These are phyloP conservation scores for Glonium stellatum DNA, from an alignment of 495 filamentous ascomycete genomes.

Conservation along the genomic window DNA sequence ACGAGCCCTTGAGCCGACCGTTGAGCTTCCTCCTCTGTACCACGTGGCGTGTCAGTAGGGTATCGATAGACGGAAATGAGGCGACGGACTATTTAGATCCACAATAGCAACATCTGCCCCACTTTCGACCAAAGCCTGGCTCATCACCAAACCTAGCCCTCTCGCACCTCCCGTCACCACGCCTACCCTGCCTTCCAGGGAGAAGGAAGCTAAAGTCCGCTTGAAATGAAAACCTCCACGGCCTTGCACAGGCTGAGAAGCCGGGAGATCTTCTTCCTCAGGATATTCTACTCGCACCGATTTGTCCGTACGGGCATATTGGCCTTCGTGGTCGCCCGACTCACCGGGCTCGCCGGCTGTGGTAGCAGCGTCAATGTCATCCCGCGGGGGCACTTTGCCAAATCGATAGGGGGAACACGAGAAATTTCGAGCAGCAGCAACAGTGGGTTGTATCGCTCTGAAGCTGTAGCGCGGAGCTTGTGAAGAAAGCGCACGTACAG, in stretches of 20 bases:
- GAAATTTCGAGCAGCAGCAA: slow-evolving; percentile 11
- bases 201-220: slow-evolving; percentile 67
- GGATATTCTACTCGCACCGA: slow-evolving; percentile 71
- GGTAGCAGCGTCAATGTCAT: slow-evolving; percentile 27
- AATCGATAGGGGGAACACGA: slow-evolving; percentile 9
- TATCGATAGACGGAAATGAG: background rate
- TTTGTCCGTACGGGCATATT: slow-evolving; percentile 72
- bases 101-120: slow-evolving; percentile 88
- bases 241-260: slow-evolving; percentile 59
- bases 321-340: slow-evolving; percentile 40
- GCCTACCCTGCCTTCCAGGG: slow-evolving; percentile 67
- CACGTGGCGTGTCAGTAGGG: slow-evolving; percentile 1
- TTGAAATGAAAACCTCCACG: slow-evolving; percentile 64
- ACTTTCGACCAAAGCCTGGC: slow-evolving; percentile 74
- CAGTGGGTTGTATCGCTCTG: slow-evolving; percentile 2
- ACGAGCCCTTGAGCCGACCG: slow-evolving; percentile 65
- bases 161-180: slow-evolving; percentile 82
- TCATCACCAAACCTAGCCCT: slow-evolving; percentile 85
- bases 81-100: slow-evolving; percentile 74
- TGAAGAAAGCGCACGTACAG: slow-evolving; percentile 6
- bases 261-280: slow-evolving; percentile 58
- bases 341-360: slow-evolving; percentile 32
- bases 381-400: slow-evolving; percentile 11
- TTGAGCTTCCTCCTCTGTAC: slow-evolving; percentile 71
- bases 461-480: slow-evolving; percentile 15